Conservation (phyloP, 192 early-diverging fungal species). For the Entomortierella chlamydospora region DNA sequence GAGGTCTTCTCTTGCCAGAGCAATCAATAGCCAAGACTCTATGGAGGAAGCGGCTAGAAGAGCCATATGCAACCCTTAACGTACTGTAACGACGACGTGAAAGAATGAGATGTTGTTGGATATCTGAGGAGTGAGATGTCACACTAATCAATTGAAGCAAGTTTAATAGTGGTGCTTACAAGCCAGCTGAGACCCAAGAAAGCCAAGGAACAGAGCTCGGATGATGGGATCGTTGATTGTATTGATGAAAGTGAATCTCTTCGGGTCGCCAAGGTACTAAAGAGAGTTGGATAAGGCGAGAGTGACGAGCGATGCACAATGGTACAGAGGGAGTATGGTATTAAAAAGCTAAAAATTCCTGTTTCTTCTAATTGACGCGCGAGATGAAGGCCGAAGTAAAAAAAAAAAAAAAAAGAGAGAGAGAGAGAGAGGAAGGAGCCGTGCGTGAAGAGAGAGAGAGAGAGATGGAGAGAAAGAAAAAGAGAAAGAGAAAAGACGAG, state of each 20-base stretch:
- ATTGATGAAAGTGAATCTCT: background rate
- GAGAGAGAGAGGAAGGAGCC: constrained; percentile 5
- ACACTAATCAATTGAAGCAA: background rate
- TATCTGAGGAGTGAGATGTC: too few relatives aligned
- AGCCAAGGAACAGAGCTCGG: too few relatives aligned
- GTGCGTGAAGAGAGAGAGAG: constrained; percentile 10
- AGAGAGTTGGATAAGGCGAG: background rate
- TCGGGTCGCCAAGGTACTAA: too few relatives aligned
- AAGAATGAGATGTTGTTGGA: too few relatives aligned
- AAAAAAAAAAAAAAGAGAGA: constrained; percentile 1
- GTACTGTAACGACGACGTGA: too few relatives aligned
- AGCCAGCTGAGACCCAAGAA: background rate
- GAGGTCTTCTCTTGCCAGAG: background rate
- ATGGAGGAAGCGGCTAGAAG: too few relatives aligned
- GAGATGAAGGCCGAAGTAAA: constrained; percentile 7
- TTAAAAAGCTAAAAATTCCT: constrained; percentile 1
- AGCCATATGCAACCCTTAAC: too few relatives aligned
- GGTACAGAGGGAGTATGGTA: background rate
- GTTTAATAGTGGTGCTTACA: background rate
- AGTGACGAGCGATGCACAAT: background rate
- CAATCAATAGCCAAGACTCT: background rate
- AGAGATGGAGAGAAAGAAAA: constrained; percentile 1
- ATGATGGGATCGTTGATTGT: too few relatives aligned
- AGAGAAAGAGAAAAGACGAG: background rate
- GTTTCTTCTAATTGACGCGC: constrained; percentile 4